Base-by-base conservation (phyloP, 306 rosid species). In the Rosa multiflora region DNA sequence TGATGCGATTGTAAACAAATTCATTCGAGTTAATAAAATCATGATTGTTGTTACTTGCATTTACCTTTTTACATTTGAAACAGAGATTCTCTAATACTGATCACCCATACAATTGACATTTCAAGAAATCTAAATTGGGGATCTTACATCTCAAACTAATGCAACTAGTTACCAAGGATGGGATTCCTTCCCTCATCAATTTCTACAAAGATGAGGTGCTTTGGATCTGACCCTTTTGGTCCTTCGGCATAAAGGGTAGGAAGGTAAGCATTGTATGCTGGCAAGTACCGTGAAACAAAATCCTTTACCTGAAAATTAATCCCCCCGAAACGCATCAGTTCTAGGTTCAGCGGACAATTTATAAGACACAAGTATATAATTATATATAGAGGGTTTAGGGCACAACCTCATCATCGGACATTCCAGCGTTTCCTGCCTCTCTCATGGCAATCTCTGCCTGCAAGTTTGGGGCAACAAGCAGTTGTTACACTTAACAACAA, bases 361-460 rank as follows among this genome's bases (percentile, higher is more conserved):
- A 14, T 55, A 59, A 49, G 67, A 82, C 40, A 78, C 29, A 26
- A 43, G 62, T n/a, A 21, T 55, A 58, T 70, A 37, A 32, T 2
- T 32, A 44, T 40, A 5, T 43, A 43, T 44, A 44, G 47, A 44
- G 47, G 47, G 47, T 44, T 8, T 26, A 55, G 46, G 56, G 8
- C 23, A 53, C 73, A 82, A 92, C 97, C 98, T 91, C 99, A 10
- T 95, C 97, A 68, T 93, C 94, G 0, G 96, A 85, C 99, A 95
- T 91, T 75, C 97, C 98, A 4, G 98, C 91, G 1, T 95, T 95
- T 40, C 98, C 99, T 10, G 92, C 99, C 52, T 95, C 93, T 77
- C 96, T 95, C 99, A 95, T 95, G 21, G 97, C 99, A 79, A 95
- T 90, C 91, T 95, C 98, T 58, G 98, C 99, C 99, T 95, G 87